Conservation (phyloP, 306 rosid genomes). For the Geum urbanum region DNA sequence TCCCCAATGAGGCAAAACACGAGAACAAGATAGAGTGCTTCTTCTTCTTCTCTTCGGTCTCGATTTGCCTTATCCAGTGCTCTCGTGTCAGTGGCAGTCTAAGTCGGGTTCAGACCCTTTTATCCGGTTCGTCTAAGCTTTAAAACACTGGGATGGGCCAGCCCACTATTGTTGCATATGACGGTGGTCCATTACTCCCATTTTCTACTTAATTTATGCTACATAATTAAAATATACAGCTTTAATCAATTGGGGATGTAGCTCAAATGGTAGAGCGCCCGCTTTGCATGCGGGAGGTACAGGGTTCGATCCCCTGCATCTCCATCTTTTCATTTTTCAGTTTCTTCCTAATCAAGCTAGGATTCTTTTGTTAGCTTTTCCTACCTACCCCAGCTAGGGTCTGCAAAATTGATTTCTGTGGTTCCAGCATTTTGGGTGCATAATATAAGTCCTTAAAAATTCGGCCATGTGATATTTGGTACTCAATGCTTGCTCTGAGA, state of each 20-base stretch:
- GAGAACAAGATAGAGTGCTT: constrained; percentile 8
- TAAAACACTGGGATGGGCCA: not conserved
- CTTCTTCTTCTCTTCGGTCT: not conserved
- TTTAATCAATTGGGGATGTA: constrained; percentile 32
- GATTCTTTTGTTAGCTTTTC: too few species aligned
- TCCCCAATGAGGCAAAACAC: not conserved
- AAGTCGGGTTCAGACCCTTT: not conserved
- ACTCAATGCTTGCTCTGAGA: not conserved
- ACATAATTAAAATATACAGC: accelerated
- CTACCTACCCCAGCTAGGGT: not conserved
- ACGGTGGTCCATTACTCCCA: too few species aligned
- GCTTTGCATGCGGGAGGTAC: constrained; percentile 64
- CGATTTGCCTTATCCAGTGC: not conserved
- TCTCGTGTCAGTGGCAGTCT: too few species aligned
- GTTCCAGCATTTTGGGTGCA: too few species aligned
- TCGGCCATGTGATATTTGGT: not conserved
- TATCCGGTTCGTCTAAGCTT: not conserved
- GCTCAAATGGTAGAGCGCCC: constrained; percentile 78
- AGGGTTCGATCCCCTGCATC: constrained; percentile 67
- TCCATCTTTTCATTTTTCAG: not conserved
- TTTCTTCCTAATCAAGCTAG: too few species aligned
- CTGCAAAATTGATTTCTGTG: not conserved
- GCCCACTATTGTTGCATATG: not conserved
- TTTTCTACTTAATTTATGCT: not conserved
- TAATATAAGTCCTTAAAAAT: too few species aligned